Conservation (phyloP, 1,284 basidiomycete species). For the Microbotryum intermedium region DNA sequence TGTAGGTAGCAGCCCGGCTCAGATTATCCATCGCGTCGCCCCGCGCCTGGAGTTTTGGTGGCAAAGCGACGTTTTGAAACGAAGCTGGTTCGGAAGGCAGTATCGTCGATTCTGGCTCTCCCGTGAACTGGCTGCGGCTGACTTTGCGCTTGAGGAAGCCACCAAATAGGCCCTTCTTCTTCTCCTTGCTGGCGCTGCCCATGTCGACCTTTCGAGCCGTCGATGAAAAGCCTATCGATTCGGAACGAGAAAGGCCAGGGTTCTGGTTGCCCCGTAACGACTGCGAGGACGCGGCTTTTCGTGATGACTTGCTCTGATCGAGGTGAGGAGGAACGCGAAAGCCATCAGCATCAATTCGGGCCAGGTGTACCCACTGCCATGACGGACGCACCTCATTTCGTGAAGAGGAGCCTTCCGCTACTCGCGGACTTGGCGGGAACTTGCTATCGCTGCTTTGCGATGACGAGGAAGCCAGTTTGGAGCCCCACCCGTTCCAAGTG, state of each 20-base stretch:
- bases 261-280: conserved; percentile 6
- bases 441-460: no score
- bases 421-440: no score
- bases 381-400: no score
- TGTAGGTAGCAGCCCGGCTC: background rate
- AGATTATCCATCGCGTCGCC: conserved; percentile 20
- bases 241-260: background rate
- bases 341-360: background rate
- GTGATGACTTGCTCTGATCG: conserved; percentile 1
- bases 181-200: conserved; percentile 6
- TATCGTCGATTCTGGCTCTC: background rate
- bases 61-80: conserved; percentile 19
- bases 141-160: conserved; percentile 18
- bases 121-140: conserved; percentile 8
- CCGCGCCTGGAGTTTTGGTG: conserved; percentile 29
- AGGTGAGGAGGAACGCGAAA: background rate
- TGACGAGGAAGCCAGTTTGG: background rate
- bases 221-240: no score
- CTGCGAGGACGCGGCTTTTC: background rate
- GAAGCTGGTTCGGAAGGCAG: background rate
- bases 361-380: no score
- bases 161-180: conserved; percentile 21
- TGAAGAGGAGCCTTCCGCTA: no score
- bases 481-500: conserved; percentile 2
- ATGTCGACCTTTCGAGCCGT: no score